Conservation (phyloP, 2,329 filamentous ascomycete species). For the Sarocladium strictum region DNA sequence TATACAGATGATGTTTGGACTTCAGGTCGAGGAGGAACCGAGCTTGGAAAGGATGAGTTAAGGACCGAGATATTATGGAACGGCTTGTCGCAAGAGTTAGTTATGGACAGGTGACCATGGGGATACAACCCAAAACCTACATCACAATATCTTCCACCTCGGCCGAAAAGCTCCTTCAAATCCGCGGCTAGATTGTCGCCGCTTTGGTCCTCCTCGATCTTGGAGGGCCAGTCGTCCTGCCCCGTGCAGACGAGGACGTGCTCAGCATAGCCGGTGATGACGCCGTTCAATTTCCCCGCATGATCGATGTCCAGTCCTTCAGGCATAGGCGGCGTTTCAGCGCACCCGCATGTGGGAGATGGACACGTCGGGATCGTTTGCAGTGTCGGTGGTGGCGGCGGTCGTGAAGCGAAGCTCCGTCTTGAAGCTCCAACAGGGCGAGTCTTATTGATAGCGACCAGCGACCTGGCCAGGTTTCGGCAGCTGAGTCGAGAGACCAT, state of each 20-base stretch:
- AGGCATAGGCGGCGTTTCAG: conserved; percentile 58
- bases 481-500: background rate
- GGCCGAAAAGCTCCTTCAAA: conserved; percentile 63
- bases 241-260: conserved; percentile 83
- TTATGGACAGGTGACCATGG: background rate
- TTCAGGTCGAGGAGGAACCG: conserved; percentile 34
- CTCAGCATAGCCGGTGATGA: conserved; percentile 72
- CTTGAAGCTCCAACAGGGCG: background rate
- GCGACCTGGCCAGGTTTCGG: background rate
- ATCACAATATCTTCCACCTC: conserved; percentile 61
- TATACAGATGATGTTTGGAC: conserved; percentile 60
- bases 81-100: conserved; percentile 50
- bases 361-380: conserved; percentile 57
- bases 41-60: conserved; percentile 67
- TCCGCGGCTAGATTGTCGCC: conserved; percentile 63
- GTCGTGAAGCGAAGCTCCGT: conserved; percentile 4
- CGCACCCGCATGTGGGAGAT: conserved; percentile 68
- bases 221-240: conserved; percentile 71
- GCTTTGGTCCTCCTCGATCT: conserved; percentile 75
- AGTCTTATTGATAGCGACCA: background rate
- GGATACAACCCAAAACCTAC: conserved; percentile 35
- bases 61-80: conserved; percentile 76
- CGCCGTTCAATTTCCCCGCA: conserved; percentile 63
- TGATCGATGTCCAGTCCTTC: conserved; percentile 69
- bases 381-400: conserved; percentile 26